phyloP scores from a whole-genome alignment of 1,139 yeast genomes.

The Kodamaea plutei region DNA sequence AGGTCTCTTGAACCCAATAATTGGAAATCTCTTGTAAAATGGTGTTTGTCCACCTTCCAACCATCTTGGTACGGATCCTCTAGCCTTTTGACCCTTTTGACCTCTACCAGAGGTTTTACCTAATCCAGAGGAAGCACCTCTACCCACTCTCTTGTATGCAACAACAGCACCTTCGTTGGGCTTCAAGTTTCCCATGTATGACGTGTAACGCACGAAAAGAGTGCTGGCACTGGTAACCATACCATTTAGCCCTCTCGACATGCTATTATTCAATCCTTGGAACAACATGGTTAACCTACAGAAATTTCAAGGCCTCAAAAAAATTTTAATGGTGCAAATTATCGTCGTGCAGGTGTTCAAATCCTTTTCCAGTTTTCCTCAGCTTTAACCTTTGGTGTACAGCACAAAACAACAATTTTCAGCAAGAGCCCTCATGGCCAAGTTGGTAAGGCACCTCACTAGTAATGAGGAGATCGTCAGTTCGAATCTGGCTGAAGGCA shows the following conservation, averaged over 20 bases:
- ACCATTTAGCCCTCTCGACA: slow-evolving; percentile 1
- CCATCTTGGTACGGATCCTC: slow-evolving; percentile 87
- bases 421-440: too few species aligned
- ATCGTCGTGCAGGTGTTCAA: too few species aligned
- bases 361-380: too few species aligned
- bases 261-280: slow-evolving; percentile 1
- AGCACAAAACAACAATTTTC: too few species aligned
- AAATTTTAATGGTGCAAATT: too few species aligned
- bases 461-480: slow-evolving; percentile 90
- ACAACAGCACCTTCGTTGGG: slow-evolving; percentile 42
- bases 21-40: slow-evolving; percentile 81
- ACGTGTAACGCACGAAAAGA: slow-evolving; percentile 11
- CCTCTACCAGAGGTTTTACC: slow-evolving; percentile 98
- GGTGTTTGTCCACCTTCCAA: slow-evolving; percentile 99
- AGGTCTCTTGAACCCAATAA: slow-evolving; percentile 75
- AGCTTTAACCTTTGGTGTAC: too few species aligned
- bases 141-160: slow-evolving; percentile 72
- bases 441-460: slow-evolving; percentile 92
- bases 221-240: slow-evolving; percentile 1
- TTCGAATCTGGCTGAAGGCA: slow-evolving; percentile 82
- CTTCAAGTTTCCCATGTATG: slow-evolving; percentile 34
- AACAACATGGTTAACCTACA: not conserved
- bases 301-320: too few species aligned
- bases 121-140: slow-evolving; percentile 92
- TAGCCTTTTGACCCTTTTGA: slow-evolving; percentile 97